phyloP scores from a whole-genome alignment of 768 basidiomycete genomes.

The Phlegmacium glaucopus region DNA sequence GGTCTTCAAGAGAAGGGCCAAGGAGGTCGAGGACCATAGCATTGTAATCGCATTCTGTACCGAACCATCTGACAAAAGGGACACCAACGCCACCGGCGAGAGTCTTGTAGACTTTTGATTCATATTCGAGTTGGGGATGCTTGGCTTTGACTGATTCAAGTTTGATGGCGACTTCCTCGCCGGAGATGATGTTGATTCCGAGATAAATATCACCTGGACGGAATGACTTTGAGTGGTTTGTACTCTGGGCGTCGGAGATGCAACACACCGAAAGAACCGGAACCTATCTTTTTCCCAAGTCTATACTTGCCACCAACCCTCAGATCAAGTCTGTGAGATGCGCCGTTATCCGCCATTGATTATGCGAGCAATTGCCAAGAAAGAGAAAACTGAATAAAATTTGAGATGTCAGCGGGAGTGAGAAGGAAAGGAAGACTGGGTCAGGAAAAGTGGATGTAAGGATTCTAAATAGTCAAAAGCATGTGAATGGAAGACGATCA shows the following conservation, averaged over 20 bases:
- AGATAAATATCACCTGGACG: constrained; percentile 93
- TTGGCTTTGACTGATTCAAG: constrained; percentile 99
- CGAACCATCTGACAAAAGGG: constrained; percentile 95
- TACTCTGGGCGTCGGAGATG: constrained; percentile 3
- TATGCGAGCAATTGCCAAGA: constrained; percentile 16
- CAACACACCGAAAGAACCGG: constrained; percentile 90
- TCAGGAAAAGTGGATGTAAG: constrained; percentile 20
- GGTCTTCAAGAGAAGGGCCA: constrained; percentile 86
- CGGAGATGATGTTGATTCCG: constrained; percentile 99
- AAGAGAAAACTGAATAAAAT: constrained; percentile 14
- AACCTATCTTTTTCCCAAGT: constrained; percentile 99
- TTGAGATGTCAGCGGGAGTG: constrained; percentile 11
- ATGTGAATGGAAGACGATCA: constrained; percentile 41
- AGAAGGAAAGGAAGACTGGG: constrained; percentile 17
- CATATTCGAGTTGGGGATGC: constrained; percentile 99
- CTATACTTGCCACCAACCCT: constrained; percentile 94
- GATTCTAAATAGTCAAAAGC: constrained; percentile 32
- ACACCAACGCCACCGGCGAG: constrained; percentile 98
- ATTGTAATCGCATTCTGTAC: constrained; percentile 97
- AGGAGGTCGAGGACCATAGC: constrained; percentile 99
- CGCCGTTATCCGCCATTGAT: constrained; percentile 66
- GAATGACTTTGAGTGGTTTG: constrained; percentile 6
- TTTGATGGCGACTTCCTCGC: constrained; percentile 99
- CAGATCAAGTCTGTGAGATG: constrained; percentile 74
- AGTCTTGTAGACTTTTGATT: constrained; percentile 95